Percentiles rank a stretch among this genome's conserved stretches.
phyloP scores from a whole-genome alignment of 768 basidiomycete species.

The Auriscalpium orientale region DNA sequence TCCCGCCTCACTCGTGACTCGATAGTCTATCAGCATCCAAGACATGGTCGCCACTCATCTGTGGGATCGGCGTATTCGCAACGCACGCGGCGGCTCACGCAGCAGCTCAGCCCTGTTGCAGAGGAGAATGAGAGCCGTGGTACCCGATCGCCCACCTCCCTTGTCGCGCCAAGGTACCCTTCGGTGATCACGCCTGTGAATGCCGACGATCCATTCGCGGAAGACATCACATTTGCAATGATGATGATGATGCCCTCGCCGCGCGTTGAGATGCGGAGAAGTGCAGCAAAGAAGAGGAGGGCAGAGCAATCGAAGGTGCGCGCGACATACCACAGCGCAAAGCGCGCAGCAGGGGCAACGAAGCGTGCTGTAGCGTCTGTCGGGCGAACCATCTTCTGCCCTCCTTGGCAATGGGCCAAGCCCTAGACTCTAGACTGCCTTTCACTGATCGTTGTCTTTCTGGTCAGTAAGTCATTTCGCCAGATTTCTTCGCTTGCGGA shows the following conservation, averaged over 20 bases:
- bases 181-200: background rate
- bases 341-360: conserved; percentile 6
- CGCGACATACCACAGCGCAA: background rate
- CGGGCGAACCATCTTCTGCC: background rate
- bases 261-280: conserved; percentile 1
- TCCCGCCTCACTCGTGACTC: conserved; percentile 6
- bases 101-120: conserved; percentile 15
- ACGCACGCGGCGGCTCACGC: conserved; percentile 6
- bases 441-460: background rate
- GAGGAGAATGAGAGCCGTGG: conserved; percentile 12
- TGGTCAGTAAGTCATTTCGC: background rate
- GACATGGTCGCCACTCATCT: conserved; percentile 6
- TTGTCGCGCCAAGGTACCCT: background rate
- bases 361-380: conserved; percentile 5
- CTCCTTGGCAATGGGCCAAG: background rate
- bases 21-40: conserved; percentile 1
- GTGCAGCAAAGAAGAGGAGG: background rate
- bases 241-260: conserved; percentile 12
- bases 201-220: conserved; percentile 8
- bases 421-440: too few species aligned
- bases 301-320: background rate
- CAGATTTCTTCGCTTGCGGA: background rate
- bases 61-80: conserved; percentile 11
- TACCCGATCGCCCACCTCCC: conserved; percentile 2
- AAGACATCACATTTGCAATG: conserved; percentile 11